Evolutionary conservation across 176 grass and related monocot species (phyloP), one percentile per base, ranked within the genome.

Genomic region (Oryza meyeriana): DNA sequence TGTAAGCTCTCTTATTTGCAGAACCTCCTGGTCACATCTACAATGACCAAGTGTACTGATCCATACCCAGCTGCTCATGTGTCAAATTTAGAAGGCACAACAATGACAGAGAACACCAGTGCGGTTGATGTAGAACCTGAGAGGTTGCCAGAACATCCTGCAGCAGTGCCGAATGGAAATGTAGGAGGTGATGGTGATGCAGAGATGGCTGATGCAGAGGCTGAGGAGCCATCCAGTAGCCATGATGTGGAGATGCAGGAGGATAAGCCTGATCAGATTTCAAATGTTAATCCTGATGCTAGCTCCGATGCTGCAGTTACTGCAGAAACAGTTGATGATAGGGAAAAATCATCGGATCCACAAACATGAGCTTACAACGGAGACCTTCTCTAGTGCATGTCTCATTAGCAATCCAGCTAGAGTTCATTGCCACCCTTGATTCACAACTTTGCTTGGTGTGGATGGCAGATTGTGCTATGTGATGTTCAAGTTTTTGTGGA

Each of bases 21-120:
- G 93, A 99, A 93, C 82, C 88, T 99, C 26, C 88, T 95, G 77
- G 93, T 99, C 44, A 99, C 96, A 47, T 91, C 92, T 78, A 99
- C 91, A 11, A 69, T 99, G 31, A 71, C 82, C 12, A 99, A 61
- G 84, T 95, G 87, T 76, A 93, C 83, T 1, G 91, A 95, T 22
- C 91, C 91, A 18, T 93, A 95, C 75, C 96, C 89, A 17, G 74
- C 79, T 71, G 83, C 83, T 65, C 36, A 74, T 25, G 68, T 74
- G 26, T 84, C 79, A 79, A 69, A 79, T 66, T 79, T 44, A 4
- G 84, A 90, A 47, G 70, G 31, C 57, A 20, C 78, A 69, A 28
- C 81, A 68, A 62, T 69, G 29, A 67, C 71, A 74, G 85, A 86
- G 84, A 85, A 77, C 64, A 61, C 38, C 30, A 76, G 77, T 28